Conservation (phyloP, 2,329 filamentous ascomycete species). For the Sporothrix brunneoviolacea region DNA sequence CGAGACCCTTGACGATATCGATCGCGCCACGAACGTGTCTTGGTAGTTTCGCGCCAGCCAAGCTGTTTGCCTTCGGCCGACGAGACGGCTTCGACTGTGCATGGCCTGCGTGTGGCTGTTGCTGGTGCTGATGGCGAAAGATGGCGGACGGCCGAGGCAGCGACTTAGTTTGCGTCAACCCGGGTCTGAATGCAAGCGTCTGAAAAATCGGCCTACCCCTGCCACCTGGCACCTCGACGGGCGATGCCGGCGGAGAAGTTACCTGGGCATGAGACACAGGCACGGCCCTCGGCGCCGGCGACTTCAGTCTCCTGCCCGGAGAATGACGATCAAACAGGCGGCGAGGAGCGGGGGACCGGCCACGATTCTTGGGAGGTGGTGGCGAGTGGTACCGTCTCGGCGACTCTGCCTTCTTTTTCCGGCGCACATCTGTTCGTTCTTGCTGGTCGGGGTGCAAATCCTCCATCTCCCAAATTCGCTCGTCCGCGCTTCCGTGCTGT, state of each 20-base stretch:
- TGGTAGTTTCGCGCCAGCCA: slow-evolving; percentile 31
- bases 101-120: slow-evolving; percentile 4
- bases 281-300: slow-evolving; percentile 54
- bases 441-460: slow-evolving; percentile 55
- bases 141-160: slow-evolving; percentile 72
- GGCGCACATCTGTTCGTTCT: slow-evolving; percentile 41
- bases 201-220: slow-evolving; percentile 31
- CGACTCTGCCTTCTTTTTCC: slow-evolving; percentile 47
- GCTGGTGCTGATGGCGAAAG: slow-evolving; percentile 43
- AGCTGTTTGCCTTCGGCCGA: slow-evolving; percentile 24
- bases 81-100: slow-evolving; percentile 23
- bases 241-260: slow-evolving; percentile 42
- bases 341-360: slow-evolving; percentile 50
- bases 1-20: slow-evolving; percentile 93
- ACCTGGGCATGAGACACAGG: slow-evolving; percentile 17
- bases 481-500: slow-evolving; percentile 50
- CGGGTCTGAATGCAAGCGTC: slow-evolving; percentile 52
- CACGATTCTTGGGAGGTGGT: slow-evolving; percentile 44
- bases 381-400: slow-evolving; percentile 57
- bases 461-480: slow-evolving; percentile 63
- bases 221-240: slow-evolving; percentile 31
- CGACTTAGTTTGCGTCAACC: slow-evolving; percentile 73
- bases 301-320: slow-evolving; percentile 57
- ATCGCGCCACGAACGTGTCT: slow-evolving; percentile 84
- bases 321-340: slow-evolving; percentile 61